Percentiles rank a stretch among this genome's conserved stretches.
These are phyloP conservation scores for Amylocarpus encephaloides DNA, from an alignment of 2,329 filamentous ascomycete species.

Conservation along the genomic window DNA sequence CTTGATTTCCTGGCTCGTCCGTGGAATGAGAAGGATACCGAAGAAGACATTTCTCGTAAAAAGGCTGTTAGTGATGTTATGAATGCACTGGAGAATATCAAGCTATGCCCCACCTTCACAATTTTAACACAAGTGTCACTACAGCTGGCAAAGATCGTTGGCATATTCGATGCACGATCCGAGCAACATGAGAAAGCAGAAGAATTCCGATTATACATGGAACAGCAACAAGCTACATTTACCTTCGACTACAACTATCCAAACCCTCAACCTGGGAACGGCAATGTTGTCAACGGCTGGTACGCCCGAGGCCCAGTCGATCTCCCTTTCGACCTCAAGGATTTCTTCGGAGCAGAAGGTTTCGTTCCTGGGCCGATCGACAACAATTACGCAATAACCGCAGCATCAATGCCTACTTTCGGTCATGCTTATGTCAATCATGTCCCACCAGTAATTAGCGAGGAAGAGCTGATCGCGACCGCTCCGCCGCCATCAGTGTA, in stretches of 20 bases:
- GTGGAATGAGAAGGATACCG: conserved; percentile 23
- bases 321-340: conserved; percentile 23
- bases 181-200: conserved; percentile 13
- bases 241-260: conserved; percentile 16
- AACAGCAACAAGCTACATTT: conserved; percentile 19
- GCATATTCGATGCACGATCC: conserved; percentile 23
- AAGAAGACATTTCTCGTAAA: conserved; percentile 24
- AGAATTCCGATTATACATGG: conserved; percentile 20
- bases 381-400: neutral
- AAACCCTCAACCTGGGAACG: neutral
- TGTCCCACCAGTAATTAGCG: conserved; percentile 6
- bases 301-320: conserved; percentile 23
- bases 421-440: conserved; percentile 9
- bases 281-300: conserved; percentile 20
- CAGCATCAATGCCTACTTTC: conserved; percentile 7
- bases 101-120: conserved; percentile 26
- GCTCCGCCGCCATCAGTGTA: conserved; percentile 20
- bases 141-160: conserved; percentile 30
- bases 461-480: conserved; percentile 12
- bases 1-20: conserved; percentile 29
- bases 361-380: conserved; percentile 7
- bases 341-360: conserved; percentile 24
- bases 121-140: conserved; percentile 26
- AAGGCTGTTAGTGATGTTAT: conserved; percentile 26
- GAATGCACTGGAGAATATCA: conserved; percentile 20